Base-by-base conservation (phyloP, 305 asterid genomes). In the Galium porrigens region DNA sequence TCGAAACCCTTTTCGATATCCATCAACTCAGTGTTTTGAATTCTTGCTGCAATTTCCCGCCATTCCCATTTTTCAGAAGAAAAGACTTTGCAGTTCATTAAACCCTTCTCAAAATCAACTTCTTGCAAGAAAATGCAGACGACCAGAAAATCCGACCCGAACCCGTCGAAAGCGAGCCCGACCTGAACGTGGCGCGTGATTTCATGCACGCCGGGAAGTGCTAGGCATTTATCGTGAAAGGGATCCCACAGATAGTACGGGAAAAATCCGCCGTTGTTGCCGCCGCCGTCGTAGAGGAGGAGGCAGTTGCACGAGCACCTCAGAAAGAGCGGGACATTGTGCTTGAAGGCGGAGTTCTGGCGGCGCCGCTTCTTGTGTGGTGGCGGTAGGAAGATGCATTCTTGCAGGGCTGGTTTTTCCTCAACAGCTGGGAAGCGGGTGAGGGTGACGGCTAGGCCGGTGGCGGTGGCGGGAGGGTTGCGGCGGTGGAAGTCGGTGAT, bases 251-350 rank as follows among this genome's bases (percentile, higher is more conserved):
- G 27, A 20, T 64, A 46, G 27, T 66, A 66, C 11, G 6, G 55
- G 72, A 65, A 65, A 32, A 27, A 60, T 52, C 3, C 29, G 9
- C 27, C 39, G 6, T 55, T 0, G 14, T 2, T 10, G 12, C 1
- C 20, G 6, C 14, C 14, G 14, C 62, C 66, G 25, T 54, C 66
- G 33, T 61, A 74, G 4, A 74, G 58, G 41, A 74, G 72, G 17
- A 70, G 34, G 0, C 75, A 72, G 22, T 66, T 56, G 60, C 78
- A 61, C 39, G 72, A 74, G 67, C 67, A 69, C 6, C 62, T 48
- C 58, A 61, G 17, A 22, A 3, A 33, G 54, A 17, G 44, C 0
- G 64, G 62, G 7, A 30, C 20, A 1, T 65, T 65, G 62, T 57
- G 69, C 3, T n/a, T 25, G 44, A 39, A 39, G 22, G 22, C 22